Percentiles rank a stretch among this genome's conserved stretches.
These are phyloP conservation scores for Cytospora leucostoma DNA, from an alignment of 2,329 filamentous ascomycete genomes.

Conservation along the genomic window DNA sequence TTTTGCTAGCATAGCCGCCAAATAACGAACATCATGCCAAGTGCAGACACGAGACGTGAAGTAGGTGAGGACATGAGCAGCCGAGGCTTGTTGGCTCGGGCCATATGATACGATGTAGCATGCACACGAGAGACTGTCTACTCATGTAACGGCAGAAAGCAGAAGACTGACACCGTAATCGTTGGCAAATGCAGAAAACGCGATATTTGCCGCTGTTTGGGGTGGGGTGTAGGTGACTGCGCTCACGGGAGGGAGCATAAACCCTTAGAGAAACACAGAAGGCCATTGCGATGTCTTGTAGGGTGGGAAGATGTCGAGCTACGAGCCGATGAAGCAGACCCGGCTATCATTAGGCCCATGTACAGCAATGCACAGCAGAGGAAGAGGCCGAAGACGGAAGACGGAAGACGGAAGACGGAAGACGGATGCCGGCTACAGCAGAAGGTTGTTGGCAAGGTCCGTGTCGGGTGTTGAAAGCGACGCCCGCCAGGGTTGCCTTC, in stretches of 20 bases:
- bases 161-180: conserved; percentile 48
- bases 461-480: conserved; percentile 8
- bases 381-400: conserved; percentile 29
- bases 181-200: conserved; percentile 45
- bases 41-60: conserved; percentile 31
- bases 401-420: conserved; percentile 20
- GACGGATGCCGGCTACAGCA: conserved; percentile 32
- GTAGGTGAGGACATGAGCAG: conserved; percentile 32
- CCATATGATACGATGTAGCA: conserved; percentile 44
- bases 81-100: conserved; percentile 34
- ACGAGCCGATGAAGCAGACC: conserved; percentile 38
- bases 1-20: no score
- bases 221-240: conserved; percentile 41
- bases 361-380: conserved; percentile 36
- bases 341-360: conserved; percentile 38
- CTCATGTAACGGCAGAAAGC: conserved; percentile 45
- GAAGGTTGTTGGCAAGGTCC: not conserved
- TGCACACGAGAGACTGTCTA: no score
- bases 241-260: conserved; percentile 40
- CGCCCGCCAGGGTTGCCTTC: not conserved
- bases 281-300: conserved; percentile 39
- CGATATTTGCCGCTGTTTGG: conserved; percentile 33
- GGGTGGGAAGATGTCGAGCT: conserved; percentile 41
- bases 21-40: no score
- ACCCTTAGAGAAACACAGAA: conserved; percentile 32